phyloP scores from a whole-genome alignment of 352 stramenopile genomes.

The Pythium aquatile region DNA sequence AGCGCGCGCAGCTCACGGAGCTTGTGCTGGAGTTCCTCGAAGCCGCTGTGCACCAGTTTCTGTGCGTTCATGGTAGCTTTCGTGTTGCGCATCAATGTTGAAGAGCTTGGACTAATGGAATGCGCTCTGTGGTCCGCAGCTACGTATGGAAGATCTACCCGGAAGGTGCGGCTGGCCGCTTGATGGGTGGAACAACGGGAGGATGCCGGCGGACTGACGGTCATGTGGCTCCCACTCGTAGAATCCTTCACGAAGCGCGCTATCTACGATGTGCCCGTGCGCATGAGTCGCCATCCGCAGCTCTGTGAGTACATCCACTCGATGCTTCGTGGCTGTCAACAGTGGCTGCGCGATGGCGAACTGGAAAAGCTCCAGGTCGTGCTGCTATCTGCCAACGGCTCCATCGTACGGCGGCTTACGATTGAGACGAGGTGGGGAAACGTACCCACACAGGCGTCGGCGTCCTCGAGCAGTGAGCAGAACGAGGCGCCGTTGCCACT shows the following conservation, averaged over 20 bases:
- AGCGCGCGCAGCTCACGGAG: constrained; percentile 44
- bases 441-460: constrained; percentile 2
- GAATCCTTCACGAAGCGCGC: constrained; percentile 62
- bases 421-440: constrained; percentile 49
- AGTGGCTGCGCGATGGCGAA: constrained; percentile 57
- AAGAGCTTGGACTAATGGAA: not conserved
- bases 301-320: constrained; percentile 79
- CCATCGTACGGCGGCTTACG: constrained; percentile 44
- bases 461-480: constrained; percentile 16
- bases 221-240: constrained; percentile 5
- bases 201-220: not conserved
- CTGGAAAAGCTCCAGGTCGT: constrained; percentile 68
- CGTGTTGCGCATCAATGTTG: not conserved
- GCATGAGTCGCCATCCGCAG: constrained; percentile 71
- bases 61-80: constrained; percentile 39
- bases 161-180: not conserved
- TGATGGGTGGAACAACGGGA: too few species aligned
- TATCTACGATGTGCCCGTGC: constrained; percentile 75
- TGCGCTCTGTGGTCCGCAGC: not conserved
- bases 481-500: constrained; percentile 37
- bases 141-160: constrained; percentile 31
- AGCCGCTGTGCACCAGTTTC: constrained; percentile 68
- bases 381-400: constrained; percentile 49
- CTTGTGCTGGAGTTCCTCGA: constrained; percentile 80
- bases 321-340: constrained; percentile 60